Base-by-base conservation (phyloP, 768 basidiomycete genomes). In the Cystofilobasidium bisporidii region DNA sequence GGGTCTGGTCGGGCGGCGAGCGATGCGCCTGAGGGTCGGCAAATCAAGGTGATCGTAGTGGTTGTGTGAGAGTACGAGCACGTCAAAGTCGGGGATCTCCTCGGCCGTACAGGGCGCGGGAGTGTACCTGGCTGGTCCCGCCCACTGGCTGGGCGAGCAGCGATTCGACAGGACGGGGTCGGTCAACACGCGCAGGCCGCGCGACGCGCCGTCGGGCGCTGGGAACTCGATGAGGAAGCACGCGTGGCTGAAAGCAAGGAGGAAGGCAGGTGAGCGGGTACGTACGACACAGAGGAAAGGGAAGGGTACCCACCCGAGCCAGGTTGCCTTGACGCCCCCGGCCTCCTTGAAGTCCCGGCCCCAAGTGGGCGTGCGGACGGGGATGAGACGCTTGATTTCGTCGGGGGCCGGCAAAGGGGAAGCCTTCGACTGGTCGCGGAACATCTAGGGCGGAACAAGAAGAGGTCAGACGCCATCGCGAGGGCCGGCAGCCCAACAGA, bases 1-100 rank as follows among this genome's bases (percentile, higher is more conserved):
- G 0, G 84, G 80, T 15, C 67, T 64, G 32, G 1, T 63, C 64
- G 45, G 72, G 67, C 47, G 64, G 0, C 22, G 28, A 43, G 72
- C 72, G 55, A 85, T 76, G 15, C 75, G 73, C 14, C 67, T 72
- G 67, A 81, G 78, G 59, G 81, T 83, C 45, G 76, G 73, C 0
- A 79, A 77, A 71, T 82, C 82, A 65, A 82, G 79, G 74, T 30
- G 71, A 45, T 77, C 77, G 66, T 77, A 80, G 71, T 80, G 79
- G 50, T 75, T 76, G 80, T 84, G 75, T 1, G 82, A 83, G 63
- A 86, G 84, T 9, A 84, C 81, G 38, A 86, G 79, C n/a, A 81
- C 81, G 72, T 86, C 85, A 22, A 86, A 73, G 50, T 84, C 81
- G 0, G 85, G 85, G 55, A 86, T 78, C 5, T 85, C 83, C 53